Evolutionary conservation across 768 basidiomycete species (phyloP).

Genomic region (Leucosporidium yakuticum): DNA sequence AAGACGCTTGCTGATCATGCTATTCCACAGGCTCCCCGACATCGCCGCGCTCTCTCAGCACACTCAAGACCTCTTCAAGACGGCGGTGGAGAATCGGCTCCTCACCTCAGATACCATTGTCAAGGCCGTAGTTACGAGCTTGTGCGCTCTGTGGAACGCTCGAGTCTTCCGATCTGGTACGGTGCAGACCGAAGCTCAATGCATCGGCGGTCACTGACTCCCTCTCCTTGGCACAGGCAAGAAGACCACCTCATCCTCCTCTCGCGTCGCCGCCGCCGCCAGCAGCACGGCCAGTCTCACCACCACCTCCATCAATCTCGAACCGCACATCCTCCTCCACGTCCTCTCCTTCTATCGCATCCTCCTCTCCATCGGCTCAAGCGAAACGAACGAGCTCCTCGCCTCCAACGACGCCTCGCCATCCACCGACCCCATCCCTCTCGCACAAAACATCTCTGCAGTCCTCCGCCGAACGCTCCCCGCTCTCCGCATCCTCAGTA

Average conservation of each 20-base stretch:
- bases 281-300: neutral
- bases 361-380: constrained; percentile 61
- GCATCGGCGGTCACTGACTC: neutral
- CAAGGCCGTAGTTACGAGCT: constrained; percentile 63
- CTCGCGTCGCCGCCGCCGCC: neutral
- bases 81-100: constrained; percentile 60
- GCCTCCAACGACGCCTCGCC: neutral
- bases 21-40: constrained; percentile 8
- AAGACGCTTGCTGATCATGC: too few species aligned
- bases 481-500: constrained; percentile 75
- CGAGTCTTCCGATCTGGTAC: constrained; percentile 56
- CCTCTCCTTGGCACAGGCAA: neutral
- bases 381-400: constrained; percentile 50
- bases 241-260: constrained; percentile 5
- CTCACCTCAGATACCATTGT: constrained; percentile 71
- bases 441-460: constrained; percentile 78
- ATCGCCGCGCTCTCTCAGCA: constrained; percentile 48
- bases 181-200: too few species aligned
- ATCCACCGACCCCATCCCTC: constrained; percentile 45
- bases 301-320: constrained; percentile 42
- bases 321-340: constrained; percentile 63
- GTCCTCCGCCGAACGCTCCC: constrained; percentile 78
- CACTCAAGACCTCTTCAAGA: constrained; percentile 55
- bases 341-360: constrained; percentile 59
- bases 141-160: constrained; percentile 79